phyloP scores from a whole-genome alignment of 768 basidiomycete species.

The Suillus spraguei region DNA sequence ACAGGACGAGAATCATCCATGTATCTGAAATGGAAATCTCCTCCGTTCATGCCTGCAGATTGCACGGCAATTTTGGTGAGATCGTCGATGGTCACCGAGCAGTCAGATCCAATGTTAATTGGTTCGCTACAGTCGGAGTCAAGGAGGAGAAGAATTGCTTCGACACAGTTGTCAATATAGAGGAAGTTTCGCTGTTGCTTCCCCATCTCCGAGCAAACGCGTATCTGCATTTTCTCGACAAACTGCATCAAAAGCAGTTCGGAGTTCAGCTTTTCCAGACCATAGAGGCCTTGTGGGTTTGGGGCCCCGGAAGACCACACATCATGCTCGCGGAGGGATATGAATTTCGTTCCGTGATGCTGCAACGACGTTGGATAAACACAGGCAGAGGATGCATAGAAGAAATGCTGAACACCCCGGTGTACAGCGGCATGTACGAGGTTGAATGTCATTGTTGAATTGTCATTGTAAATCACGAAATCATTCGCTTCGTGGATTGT shows the following conservation, averaged over 20 bases:
- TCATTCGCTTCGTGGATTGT: constrained; percentile 56
- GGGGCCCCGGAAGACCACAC: constrained; percentile 43
- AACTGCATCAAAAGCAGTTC: constrained; percentile 47
- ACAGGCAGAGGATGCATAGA: constrained; percentile 63
- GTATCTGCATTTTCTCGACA: constrained; percentile 36
- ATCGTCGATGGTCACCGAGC: constrained; percentile 41
- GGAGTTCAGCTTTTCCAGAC: constrained; percentile 56
- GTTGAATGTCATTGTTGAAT: constrained; percentile 52
- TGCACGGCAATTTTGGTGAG: constrained; percentile 45
- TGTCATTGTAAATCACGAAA: constrained; percentile 48
- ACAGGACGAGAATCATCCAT: constrained; percentile 34
- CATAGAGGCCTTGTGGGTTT: constrained; percentile 57
- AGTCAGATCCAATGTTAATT: constrained; percentile 56
- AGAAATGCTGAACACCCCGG: constrained; percentile 44
- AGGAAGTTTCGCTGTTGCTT: constrained; percentile 56
- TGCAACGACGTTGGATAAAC: constrained; percentile 55
- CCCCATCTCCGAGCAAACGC: constrained; percentile 56
- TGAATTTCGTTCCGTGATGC: constrained; percentile 29
- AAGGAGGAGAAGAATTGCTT: constrained; percentile 49
- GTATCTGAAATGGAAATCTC: constrained; percentile 31
- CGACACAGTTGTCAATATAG: constrained; percentile 56
- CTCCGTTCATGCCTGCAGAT: constrained; percentile 31
- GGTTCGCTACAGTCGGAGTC: constrained; percentile 36
- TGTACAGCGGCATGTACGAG: constrained; percentile 42
- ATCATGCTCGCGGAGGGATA: constrained; percentile 49